Evolutionary conservation across 306 rosid genomes (phyloP), one percentile per base, ranked within the genome.

Genomic region (Corylus avellana): DNA sequence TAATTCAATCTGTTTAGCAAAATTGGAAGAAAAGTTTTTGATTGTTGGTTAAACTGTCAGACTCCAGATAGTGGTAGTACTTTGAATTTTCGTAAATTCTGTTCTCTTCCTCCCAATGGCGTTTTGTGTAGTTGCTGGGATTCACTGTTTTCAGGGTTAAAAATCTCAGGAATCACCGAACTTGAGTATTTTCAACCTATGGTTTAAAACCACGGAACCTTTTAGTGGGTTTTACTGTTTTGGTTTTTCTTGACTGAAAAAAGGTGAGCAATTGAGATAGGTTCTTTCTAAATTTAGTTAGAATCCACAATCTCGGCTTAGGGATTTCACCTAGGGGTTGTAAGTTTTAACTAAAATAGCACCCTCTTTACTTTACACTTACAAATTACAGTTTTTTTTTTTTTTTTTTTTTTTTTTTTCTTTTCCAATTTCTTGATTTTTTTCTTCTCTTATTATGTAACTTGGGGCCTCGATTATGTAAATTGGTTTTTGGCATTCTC

Each of bases 31-130:
- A 77, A 57, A 57, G 27, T 25, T 50, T 75, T 58, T 81, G 85
- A 37, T 82, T 82, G 85, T 82, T 79, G 81, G 91, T 80, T 89
- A 79, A 83, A 74, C 83, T 75, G 94, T 88, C 97, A 76, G 75
- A 78, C 73, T 78, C 87, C 74, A 82, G 70, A 79, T 71, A 72
- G 76, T 75, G 74, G 75, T 10, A 47, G 82, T 62, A 66, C 77
- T 48, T n/a, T 64, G 79, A 76, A 77, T 25, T 74, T 70, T 78
- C 37, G 59, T 61, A 67, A 72, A 16, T 69, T n/a, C 18, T 16
- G 67, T 29, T 47, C 17, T 10, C 18, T 75, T 64, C 79, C 78
- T 73, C 73, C 67, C 64, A 79, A 51, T 71, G 78, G 42, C 70
- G 32, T 77, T 66, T 35, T 64, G 61, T 42, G 51, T 61, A 69